Evolutionary conservation across 228 moss, liverwort and hornwort genomes (phyloP).

Genomic region (Sphagnum magellanicum): DNA sequence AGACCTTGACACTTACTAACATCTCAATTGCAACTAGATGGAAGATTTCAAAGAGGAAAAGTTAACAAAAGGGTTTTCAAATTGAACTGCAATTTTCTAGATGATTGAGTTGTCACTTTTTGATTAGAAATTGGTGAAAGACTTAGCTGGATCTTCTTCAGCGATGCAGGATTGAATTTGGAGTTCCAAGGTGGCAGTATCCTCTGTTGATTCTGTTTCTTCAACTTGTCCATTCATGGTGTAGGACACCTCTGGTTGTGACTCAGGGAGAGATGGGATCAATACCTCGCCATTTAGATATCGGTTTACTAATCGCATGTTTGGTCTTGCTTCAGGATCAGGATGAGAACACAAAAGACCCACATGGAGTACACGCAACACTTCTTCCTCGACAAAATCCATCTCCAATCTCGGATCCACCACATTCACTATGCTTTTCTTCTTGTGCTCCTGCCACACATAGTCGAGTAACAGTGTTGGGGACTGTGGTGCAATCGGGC

Average conservation of each 20-base stretch:
- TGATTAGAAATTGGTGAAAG: too few relatives aligned
- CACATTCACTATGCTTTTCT: slow-evolving; percentile 9
- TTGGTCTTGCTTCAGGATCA: slow-evolving; percentile 28
- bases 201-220: too few relatives aligned
- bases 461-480: slow-evolving; percentile 23
- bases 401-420: slow-evolving; percentile 18
- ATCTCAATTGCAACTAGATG: too few relatives aligned
- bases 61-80: too few relatives aligned
- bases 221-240: too few relatives aligned
- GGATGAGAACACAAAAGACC: slow-evolving; percentile 57
- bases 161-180: too few relatives aligned
- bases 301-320: slow-evolving; percentile 40
- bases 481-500: neutral
- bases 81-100: too few relatives aligned
- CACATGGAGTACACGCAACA: slow-evolving; percentile 27
- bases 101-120: too few relatives aligned
- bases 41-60: too few relatives aligned
- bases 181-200: too few relatives aligned
- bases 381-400: slow-evolving; percentile 1
- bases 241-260: neutral
- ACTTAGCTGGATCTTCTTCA: too few relatives aligned
- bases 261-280: slow-evolving; percentile 26
- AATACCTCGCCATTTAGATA: slow-evolving; percentile 34
- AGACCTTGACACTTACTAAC: too few relatives aligned
- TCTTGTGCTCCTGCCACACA: slow-evolving; percentile 28